phyloP scores from a whole-genome alignment of 148 eudicot genomes.

The Chenopodium suecicum region DNA sequence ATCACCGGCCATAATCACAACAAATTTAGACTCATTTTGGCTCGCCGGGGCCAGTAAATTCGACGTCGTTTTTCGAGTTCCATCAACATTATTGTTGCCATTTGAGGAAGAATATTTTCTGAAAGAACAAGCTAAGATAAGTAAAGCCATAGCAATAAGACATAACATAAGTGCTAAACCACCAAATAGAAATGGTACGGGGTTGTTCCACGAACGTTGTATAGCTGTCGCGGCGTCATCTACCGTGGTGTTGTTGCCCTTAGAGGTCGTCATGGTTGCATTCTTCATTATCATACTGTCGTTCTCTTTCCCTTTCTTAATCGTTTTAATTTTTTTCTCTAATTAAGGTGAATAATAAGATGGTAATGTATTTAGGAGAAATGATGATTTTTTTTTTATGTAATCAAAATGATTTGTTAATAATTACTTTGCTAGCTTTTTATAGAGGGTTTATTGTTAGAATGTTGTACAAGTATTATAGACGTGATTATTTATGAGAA shows the following conservation, averaged over 20 bases:
- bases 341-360: background rate
- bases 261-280: background rate
- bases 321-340: background rate
- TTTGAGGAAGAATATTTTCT: slow-evolving; percentile 12
- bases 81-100: background rate
- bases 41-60: background rate
- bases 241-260: background rate
- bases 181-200: slow-evolving; percentile 33
- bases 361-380: no score
- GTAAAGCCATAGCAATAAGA: slow-evolving; percentile 27
- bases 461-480: background rate
- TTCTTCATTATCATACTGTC: background rate
- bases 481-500: background rate
- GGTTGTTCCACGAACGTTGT: slow-evolving; percentile 10
- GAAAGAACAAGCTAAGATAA: slow-evolving; percentile 31
- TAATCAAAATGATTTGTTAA: no score
- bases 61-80: background rate
- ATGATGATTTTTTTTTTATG: no score
- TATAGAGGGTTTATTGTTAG: background rate
- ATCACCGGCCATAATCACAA: slow-evolving; percentile 46
- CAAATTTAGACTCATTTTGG: slow-evolving; percentile 18
- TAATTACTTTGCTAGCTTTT: background rate
- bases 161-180: slow-evolving; percentile 27
- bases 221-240: background rate
- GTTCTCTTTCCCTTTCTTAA: background rate